A percentile compares a stretch with the other conserved stretches of the same genome.
Conservation (phyloP, 2,329 filamentous ascomycete species). For the Grosmannia clavigera region DNA sequence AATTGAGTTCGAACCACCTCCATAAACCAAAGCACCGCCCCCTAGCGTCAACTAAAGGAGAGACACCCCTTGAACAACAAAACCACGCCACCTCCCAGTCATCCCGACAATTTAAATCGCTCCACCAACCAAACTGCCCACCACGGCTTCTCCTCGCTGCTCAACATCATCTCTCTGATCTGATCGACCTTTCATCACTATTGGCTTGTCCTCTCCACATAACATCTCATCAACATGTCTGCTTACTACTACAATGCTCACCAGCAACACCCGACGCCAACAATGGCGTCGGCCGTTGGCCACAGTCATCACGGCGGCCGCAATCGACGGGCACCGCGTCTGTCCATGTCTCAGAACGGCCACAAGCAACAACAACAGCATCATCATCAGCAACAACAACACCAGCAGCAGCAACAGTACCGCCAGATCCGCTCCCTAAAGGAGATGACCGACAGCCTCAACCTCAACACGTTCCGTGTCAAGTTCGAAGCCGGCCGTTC, state of each 20-base stretch:
- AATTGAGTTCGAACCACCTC: not conserved
- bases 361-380: slow-evolving; percentile 51
- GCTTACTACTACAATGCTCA: slow-evolving; percentile 51
- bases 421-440: slow-evolving; percentile 77
- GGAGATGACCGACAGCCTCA: slow-evolving; percentile 68
- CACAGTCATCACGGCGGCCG: slow-evolving; percentile 77
- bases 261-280: slow-evolving; percentile 43
- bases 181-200: not conserved
- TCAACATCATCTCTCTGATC: slow-evolving; percentile 1
- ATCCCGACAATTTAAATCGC: not conserved
- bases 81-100: not conserved
- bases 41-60: not conserved
- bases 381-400: slow-evolving; percentile 34
- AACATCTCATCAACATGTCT: slow-evolving; percentile 33
- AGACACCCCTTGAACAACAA: not conserved
- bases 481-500: slow-evolving; percentile 86
- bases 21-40: no score
- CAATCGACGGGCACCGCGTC: slow-evolving; percentile 70
- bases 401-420: slow-evolving; percentile 73
- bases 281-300: slow-evolving; percentile 40
- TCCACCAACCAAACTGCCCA: not conserved
- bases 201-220: slow-evolving; percentile 10
- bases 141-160: slow-evolving; percentile 3
- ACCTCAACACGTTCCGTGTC: slow-evolving; percentile 65
- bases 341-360: slow-evolving; percentile 68